phyloP scores from a whole-genome alignment of 2,329 filamentous ascomycete genomes.

The Fusarium sp. region DNA sequence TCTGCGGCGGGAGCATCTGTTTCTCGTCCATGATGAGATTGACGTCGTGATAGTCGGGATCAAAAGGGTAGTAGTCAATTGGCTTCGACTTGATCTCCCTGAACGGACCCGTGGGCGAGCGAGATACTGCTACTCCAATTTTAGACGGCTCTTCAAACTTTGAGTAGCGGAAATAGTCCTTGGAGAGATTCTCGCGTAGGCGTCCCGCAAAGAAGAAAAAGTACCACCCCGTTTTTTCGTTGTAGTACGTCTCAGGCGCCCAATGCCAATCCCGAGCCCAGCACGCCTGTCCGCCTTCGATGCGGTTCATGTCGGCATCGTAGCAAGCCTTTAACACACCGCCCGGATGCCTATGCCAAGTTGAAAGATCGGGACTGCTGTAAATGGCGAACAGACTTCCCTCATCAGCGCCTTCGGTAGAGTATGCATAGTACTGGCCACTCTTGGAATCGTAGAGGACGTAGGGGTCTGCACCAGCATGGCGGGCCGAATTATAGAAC shows the following conservation, averaged over 20 bases:
- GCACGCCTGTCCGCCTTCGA: constrained; percentile 53
- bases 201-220: constrained; percentile 57
- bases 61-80: constrained; percentile 55
- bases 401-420: constrained; percentile 54
- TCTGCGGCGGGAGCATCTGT: constrained; percentile 54
- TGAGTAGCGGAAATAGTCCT: constrained; percentile 54
- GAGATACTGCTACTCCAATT: constrained; percentile 54
- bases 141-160: constrained; percentile 56
- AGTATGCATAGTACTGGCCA: constrained; percentile 54
- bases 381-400: constrained; percentile 55
- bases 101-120: constrained; percentile 54
- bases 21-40: constrained; percentile 57
- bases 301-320: constrained; percentile 47
- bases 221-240: constrained; percentile 55
- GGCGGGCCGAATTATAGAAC: constrained; percentile 54
- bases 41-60: constrained; percentile 55
- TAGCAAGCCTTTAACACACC: constrained; percentile 54
- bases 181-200: constrained; percentile 51
- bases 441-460: constrained; percentile 52
- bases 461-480: constrained; percentile 53
- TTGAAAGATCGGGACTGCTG: constrained; percentile 55
- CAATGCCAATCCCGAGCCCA: constrained; percentile 57
- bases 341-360: constrained; percentile 53
- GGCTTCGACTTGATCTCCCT: constrained; percentile 52
- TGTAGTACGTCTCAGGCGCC: constrained; percentile 56